Base-by-base conservation (phyloP, 1,284 basidiomycete species). In the Leccinum angustisporum region DNA sequence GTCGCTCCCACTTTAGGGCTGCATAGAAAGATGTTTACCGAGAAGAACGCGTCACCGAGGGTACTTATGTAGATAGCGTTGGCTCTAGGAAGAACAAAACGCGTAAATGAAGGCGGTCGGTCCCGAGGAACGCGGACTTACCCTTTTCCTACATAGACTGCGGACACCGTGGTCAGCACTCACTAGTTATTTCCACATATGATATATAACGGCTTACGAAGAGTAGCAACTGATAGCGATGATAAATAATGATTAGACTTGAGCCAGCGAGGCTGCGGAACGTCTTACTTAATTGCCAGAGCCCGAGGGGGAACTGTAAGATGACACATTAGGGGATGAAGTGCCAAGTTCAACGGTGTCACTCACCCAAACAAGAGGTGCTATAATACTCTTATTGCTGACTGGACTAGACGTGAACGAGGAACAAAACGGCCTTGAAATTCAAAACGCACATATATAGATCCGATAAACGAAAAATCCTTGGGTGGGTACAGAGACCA, bases 81-180 rank as follows among this genome's bases (percentile, higher is more conserved):
- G 18, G 30, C 34, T 25, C 59, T 60, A 16, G 14, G 16, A 14
- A 50, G 14, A 57, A 48, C 1, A 7, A 11, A 25, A n/a, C 4
- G 3, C 5, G 16, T 52, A 18, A 54, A n/a, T 14, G 5, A 43
- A 57, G 16, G 43, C 3, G n/a, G 14, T 40, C 21, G 7, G 13
- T 11, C 3, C 5, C 27, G n/a, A 33, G 5, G 16, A 30, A 40
- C 10, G 14, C 4, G 8, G 38, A 31, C 48, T 40, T 33, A 57
- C 59, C 54, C 54, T 25, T 60, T 60, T 31, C 33, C 54, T 16
- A 60, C 18, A n/a, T 60, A 60, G 10, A 60, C 59, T 60, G 27
- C 7, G 46, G 27, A n/a, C 14, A 33, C 56, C 18, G 16, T 31
- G n/a, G 10, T 57, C 34, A 60, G 40, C 5, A 5, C 6, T 34